Evolutionary conservation across 2,329 filamentous ascomycete species (phyloP), one percentile per base, ranked within the genome.

Genomic region (Helminthosporium solani): DNA sequence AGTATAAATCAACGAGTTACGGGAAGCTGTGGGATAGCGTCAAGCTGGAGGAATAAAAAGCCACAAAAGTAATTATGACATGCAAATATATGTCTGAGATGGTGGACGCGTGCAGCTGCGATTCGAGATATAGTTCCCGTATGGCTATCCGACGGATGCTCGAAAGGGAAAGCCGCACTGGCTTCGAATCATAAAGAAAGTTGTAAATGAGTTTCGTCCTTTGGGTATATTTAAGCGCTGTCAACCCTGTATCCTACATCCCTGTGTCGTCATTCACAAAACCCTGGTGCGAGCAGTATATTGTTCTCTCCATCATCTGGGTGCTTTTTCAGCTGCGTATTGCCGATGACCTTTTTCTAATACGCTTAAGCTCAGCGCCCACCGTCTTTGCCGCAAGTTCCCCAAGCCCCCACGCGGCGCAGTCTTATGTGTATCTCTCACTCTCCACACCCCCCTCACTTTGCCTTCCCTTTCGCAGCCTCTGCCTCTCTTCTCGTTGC

Each of bases 401-500:
- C 20, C 14, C 20, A 27, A 8, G 15, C 3, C 20, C 19, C 14
- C n/a, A 27, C 23, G 35, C 9, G 12, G 8, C 35, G 15, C n/a
- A 38, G 20, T 23, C 7, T 25, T 23, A 9, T 15, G 16, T 18
- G 11, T n/a, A n/a, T 25, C n/a, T 37, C 19, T 27, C 35, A 23
- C 8, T 25, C 19, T n/a, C 20, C 20, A 14, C 28, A 5, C 11
- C 30, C n/a, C 23, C 36, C 50, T 69, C 61, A 68, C 47, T 69
- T 69, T 31, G 66, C 65, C 54, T 69, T 69, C 38, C 64, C 65
- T 54, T 67, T 68, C 42, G 63, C 60, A 14, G 63, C 63, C 46
- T 68, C 64, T 2, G 66, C 65, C 45, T 68, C 66, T 48, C 66
- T 57, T 57, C 67, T 56, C 38, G 67, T 95, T 16, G 91, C 91